A percentile compares a stretch with the other conserved stretches of the same genome.
These are phyloP conservation scores for Rosa multiflora DNA, from an alignment of 306 rosid species.

Conservation along the genomic window DNA sequence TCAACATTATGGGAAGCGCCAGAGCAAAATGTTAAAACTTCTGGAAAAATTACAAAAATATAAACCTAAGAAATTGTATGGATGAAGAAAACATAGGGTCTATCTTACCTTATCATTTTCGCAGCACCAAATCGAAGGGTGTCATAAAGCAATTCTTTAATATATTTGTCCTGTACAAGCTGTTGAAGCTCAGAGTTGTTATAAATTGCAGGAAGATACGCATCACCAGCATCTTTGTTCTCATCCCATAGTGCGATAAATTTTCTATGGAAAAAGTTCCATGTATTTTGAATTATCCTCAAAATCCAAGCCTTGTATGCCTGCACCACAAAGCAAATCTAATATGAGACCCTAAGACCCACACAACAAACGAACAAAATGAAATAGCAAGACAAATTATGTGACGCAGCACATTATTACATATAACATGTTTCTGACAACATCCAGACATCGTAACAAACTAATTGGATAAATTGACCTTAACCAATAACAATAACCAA, in stretches of 20 bases:
- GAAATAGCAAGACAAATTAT: background rate
- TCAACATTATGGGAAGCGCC: background rate
- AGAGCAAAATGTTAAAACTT: background rate
- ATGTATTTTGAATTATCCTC: conserved; percentile 69
- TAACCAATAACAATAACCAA: background rate
- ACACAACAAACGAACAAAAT: background rate
- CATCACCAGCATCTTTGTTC: conserved; percentile 73
- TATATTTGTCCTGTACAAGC: conserved; percentile 60
- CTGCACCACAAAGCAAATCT: conserved; percentile 35
- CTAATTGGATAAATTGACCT: background rate
- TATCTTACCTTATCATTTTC: conserved; percentile 78
- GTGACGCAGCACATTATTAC: background rate
- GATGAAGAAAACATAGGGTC: background rate
- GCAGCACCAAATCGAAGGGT: conserved; percentile 89
- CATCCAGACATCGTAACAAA: background rate
- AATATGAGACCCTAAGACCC: conserved; percentile 3
- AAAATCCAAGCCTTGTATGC: conserved; percentile 85
- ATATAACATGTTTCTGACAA: background rate
- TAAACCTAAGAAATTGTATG: background rate
- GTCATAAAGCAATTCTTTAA: conserved; percentile 70
- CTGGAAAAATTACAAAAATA: background rate
- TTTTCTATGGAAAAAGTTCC: conserved; percentile 71
- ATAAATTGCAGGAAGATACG: conserved; percentile 76
- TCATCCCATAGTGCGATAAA: conserved; percentile 72
- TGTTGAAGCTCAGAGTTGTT: conserved; percentile 58